Evolutionary conservation across 441 rosid genomes (phyloP), one percentile per base, ranked within the genome.

Genomic region (Aleurites moluccanus): DNA sequence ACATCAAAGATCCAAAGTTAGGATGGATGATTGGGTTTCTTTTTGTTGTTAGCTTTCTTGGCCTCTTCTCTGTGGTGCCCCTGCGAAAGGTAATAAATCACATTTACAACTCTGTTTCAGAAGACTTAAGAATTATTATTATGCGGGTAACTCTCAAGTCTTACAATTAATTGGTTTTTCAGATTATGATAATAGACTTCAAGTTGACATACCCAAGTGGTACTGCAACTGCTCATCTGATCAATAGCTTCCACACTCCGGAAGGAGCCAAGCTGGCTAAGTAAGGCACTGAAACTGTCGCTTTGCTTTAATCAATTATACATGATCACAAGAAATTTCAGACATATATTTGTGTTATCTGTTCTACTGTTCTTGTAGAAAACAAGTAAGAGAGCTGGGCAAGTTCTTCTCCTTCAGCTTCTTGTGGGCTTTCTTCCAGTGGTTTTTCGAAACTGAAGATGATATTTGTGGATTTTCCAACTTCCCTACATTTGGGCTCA

Each of bases 141-240:
- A 0, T 57, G 14, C 25, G 3, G n/a, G 20, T n/a, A 5, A n/a
- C 11, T 56, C 10, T 53, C 21, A n/a, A 21, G 3, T 56, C 60
- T 20, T n/a, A 9, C 0, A 21, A 20, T 3, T 21, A 11, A 10
- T 23, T 35, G 52, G 40, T 57, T 44, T 71, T 38, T 38, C 56
- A 59, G 74, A 71, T 71, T 52, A 71, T 71, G 74, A 38, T 71
- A 55, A 71, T 71, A 57, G 74, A 71, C 55, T 71, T 71, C 74
- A 71, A 71, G 66, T 45, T 59, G 56, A 71, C 66, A 20, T 71
- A 71, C 42, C 74, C 74, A 44, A 71, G 74, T 44, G 74, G 74
- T 6, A 71, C 74, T 42, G 74, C 74, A 27, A 71, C 74, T 59
- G 74, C 67, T 71, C 56, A 71, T 45, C 53, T 71, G 8, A 71